phyloP scores from a whole-genome alignment of 805 yeast species.

The Ascoidea asiatica region DNA sequence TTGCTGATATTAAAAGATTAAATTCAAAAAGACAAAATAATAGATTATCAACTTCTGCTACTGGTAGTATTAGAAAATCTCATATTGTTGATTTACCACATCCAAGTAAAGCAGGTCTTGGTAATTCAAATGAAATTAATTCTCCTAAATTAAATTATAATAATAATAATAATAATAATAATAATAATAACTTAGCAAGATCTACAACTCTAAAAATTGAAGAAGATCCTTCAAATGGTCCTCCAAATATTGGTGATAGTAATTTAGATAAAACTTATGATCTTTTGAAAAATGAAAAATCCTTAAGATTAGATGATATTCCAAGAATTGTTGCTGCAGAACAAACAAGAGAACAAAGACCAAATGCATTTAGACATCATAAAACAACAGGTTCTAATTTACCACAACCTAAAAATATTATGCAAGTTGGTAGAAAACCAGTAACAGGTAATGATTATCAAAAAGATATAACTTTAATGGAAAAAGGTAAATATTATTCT shows the following conservation, averaged over 20 bases:
- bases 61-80: conserved; percentile 53
- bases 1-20: conserved; percentile 64
- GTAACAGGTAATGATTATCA: background rate
- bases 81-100: conserved; percentile 51
- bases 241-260: conserved; percentile 17
- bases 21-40: conserved; percentile 62
- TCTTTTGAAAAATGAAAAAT: conserved; percentile 65
- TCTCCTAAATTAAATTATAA: too few species aligned
- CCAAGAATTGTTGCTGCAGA: conserved; percentile 96
- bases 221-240: conserved; percentile 17
- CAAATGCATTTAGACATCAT: conserved; percentile 83
- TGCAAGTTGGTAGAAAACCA: background rate
- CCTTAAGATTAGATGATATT: conserved; percentile 87
- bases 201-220: conserved; percentile 13
- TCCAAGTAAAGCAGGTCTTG: conserved; percentile 23
- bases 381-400: conserved; percentile 18
- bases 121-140: conserved; percentile 11
- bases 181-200: conserved; percentile 6
- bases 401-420: conserved; percentile 1
- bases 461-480: conserved; percentile 5
- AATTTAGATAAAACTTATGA: conserved; percentile 42
- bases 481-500: conserved; percentile 40
- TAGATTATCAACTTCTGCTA: conserved; percentile 36
- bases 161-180: conserved; percentile 13
- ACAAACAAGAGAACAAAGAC: conserved; percentile 86